Evolutionary conservation across 2,329 filamentous ascomycete genomes (phyloP), one percentile per base, ranked within the genome.

Genomic region (Penicillium palitans): DNA sequence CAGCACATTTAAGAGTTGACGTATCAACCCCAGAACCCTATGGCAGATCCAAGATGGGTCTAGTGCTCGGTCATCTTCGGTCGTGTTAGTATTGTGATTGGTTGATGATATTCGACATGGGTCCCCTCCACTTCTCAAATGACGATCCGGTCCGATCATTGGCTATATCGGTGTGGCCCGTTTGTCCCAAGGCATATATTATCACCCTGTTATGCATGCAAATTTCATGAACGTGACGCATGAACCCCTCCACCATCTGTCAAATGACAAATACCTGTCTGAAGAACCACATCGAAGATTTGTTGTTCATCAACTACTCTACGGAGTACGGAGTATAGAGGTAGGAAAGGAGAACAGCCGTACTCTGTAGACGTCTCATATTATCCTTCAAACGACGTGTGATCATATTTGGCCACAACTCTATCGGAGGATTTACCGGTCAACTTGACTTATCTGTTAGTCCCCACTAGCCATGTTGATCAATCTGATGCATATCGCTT

Each of bases 401-500:
- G 37, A 24, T 24, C 13, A 24, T 15, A 10, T 33, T n/a, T 12
- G 25, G 17, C 17, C 17, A 45, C 51, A 60, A 60, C 52, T 52
- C 49, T 59, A 48, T 63, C 65, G 60, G 63, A 58, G 55, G 42
- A 58, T 65, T 62, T 60, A 57, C 48, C 57, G 58, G 55, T 64
- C 58, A 59, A 41, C 46, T 65, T 33, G 59, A 55, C 55, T 51
- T 52, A 40, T 56, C 57, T 49, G 19, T 58, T 13, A 15, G 15
- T 15, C 50, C 35, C 52, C 64, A 65, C 60, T 53, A 19, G 29
- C n/a, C n/a, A 35, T 51, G 61, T 57, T 54, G 65, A 67, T 66
- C 64, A 63, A 66, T 67, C 55, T 64, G 63, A 67, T 66, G 58
- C 58, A 66, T 67, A 12, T 46, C 44, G 37, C 62, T 66, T 64